Base-by-base conservation (phyloP, 768 basidiomycete genomes). In the Crassisporium funariophilum region DNA sequence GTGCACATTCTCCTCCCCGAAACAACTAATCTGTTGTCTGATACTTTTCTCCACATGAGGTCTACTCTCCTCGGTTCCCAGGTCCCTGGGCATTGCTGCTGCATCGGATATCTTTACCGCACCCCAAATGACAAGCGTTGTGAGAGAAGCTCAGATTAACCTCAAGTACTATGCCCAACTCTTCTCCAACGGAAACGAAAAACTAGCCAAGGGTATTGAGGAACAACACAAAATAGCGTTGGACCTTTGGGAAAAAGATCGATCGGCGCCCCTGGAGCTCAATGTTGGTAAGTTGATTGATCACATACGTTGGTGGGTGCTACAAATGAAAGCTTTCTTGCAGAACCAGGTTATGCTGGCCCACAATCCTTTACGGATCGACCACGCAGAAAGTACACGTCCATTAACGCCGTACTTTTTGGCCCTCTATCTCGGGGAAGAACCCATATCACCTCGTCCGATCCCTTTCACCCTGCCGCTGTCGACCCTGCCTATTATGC, bases 401-500 rank as follows among this genome's bases (percentile, higher is more conserved):
- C 68, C 2, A 56, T 69, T 35, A 67, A 63, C 46, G 59, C 68
- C 10, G 61, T 70, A 12, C 44, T 68, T 5, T 65, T 65, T 37
- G 57, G 54, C 12, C 74, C 75, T 1, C 62, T 73, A 40, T 73
- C 75, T 20, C 69, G 77, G 19, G 79, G 79, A 13, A 64, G 67
- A 5, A 68, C 78, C 17, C 68, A 75, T 36, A 74, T 80, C 49
- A 70, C 62, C 13, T 75, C 75, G 3, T 65, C 70, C 5, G 57
- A 70, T 54, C 64, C 72, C 1, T 70, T 69, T 49, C 57, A 60
- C n/a, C 50, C 65, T 17, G 78, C 81, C 0, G 56, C 61, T 3
- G 77, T 82, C 50, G 74, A 83, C 56, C 78, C 80, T 0, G 73
- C 73, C 33, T 81, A 72, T 47, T 68, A 69, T 51, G 43, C 62